These are phyloP conservation scores for Candida sonorensis DNA, from an alignment of 805 yeast genomes.

Conservation along the genomic window DNA sequence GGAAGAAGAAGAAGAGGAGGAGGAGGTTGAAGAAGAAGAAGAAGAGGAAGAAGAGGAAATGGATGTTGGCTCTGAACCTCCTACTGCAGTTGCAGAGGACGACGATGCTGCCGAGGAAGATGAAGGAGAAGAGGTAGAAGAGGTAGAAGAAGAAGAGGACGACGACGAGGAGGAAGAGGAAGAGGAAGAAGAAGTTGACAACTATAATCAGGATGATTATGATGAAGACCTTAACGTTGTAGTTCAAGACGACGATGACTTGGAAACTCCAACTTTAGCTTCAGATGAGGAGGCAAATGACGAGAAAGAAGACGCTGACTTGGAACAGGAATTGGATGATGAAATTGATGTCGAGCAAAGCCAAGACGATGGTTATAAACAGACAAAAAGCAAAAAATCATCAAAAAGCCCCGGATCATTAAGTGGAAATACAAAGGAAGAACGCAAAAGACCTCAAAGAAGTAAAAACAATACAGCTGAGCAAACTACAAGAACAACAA, in stretches of 20 bases:
- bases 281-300: conserved; percentile 2
- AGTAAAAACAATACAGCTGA: neutral
- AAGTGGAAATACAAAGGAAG: conserved; percentile 1
- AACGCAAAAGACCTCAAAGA: conserved; percentile 15
- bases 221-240: conserved; percentile 14
- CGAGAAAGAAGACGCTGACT: conserved; percentile 21
- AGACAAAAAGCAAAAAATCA: too few relatives aligned
- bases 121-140: conserved; percentile 7
- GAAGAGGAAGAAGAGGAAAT: conserved; percentile 1
- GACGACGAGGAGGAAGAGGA: conserved; percentile 9
- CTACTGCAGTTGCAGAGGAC: conserved; percentile 5
- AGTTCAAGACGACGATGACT: conserved; percentile 16
- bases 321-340: conserved; percentile 20
- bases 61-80: neutral
- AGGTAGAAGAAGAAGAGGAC: conserved; percentile 3
- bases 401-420: too few relatives aligned
- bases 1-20: neutral
- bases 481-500: neutral
- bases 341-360: conserved; percentile 21
- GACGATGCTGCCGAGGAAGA: conserved; percentile 12
- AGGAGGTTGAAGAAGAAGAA: conserved; percentile 1
- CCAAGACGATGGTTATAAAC: conserved; percentile 1
- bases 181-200: conserved; percentile 9
- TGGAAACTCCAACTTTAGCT: conserved; percentile 5
- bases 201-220: conserved; percentile 10